A percentile compares a stretch with the other conserved stretches of the same genome.
phyloP scores from a whole-genome alignment of 345 rosid species.

The Cardamine resedifolia region DNA sequence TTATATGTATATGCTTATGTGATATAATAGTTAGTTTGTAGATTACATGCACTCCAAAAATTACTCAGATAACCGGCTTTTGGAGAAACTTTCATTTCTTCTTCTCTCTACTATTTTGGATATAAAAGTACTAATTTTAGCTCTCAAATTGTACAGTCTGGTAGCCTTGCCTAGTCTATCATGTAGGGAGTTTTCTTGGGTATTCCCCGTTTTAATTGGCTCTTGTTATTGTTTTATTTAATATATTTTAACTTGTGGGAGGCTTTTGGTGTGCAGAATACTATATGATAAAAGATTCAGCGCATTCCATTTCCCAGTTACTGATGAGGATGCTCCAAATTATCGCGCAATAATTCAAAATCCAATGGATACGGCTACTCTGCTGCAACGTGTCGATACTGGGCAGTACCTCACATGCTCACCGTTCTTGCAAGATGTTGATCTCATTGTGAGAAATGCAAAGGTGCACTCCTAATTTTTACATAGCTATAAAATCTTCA shows the following conservation, averaged over 20 bases:
- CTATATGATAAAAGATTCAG: conserved; percentile 86
- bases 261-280: conserved; percentile 51
- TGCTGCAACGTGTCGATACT: conserved; percentile 84
- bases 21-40: conserved; percentile 1
- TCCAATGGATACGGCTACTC: conserved; percentile 93
- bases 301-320: conserved; percentile 91
- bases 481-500: neutral
- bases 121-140: neutral
- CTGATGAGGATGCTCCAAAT: conserved; percentile 96
- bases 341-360: conserved; percentile 83
- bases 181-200: neutral
- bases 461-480: conserved; percentile 51
- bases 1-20: neutral
- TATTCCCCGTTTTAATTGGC: neutral
- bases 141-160: neutral
- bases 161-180: conserved; percentile 1
- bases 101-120: neutral
- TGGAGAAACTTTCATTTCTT: neutral
- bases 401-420: conserved; percentile 87
- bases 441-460: conserved; percentile 89
- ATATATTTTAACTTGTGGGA: conserved; percentile 8
- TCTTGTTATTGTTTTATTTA: neutral
- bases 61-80: neutral
- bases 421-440: conserved; percentile 81
- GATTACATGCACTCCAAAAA: neutral